Evolutionary conservation across 176 grass and related monocot species (phyloP), one percentile per base, ranked within the genome.

Genomic region (Oryza nivara): DNA sequence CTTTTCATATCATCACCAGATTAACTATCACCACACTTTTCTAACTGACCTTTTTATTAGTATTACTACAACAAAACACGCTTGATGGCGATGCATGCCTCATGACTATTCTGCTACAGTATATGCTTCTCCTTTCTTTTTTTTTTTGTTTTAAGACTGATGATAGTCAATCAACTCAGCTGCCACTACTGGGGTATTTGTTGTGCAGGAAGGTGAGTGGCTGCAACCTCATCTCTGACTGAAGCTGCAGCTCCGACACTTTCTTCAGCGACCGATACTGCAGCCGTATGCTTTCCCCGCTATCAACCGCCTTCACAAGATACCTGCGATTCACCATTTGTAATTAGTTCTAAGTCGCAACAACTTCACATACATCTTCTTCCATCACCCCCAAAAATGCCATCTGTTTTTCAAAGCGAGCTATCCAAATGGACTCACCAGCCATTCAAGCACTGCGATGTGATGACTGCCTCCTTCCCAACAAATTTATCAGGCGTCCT

Each of bases 371-470:
- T 22, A 56, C 16, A 56, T 19, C 52, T 7, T 54, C 4, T 13
- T 19, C 13, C 16, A 5, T 44, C 43, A 44, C 9, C 51, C 9
- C 5, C 19, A 54, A 56, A 11, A 61, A 61, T 3, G 2, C 0
- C 51, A 54, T 54, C 15, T 17, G 51, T 54, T 54, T 54, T 19
- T 54, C 51, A 6, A 65, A 65, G 30, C 11, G 30, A 71, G 30
- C 7, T 40, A 60, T 32, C 15, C 34, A 77, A 67, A 66, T 12
- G 13, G 41, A 67, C 67, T 44, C 79, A 96, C 93, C 93, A 96
- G 86, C 93, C 93, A 85, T 96, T 96, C 82, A 96, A 82, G 77
- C 91, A 91, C 85, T 95, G 90, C 5, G 90, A 92, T 78, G 86
- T 92, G 63, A 95, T 90, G 47, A 95, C 61, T n/a, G 93, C 93